Percentiles rank a stretch among this genome's conserved stretches.
These are phyloP conservation scores for Lanmaoa pseudosensibilis DNA, from an alignment of 768 basidiomycete species.

Conservation along the genomic window DNA sequence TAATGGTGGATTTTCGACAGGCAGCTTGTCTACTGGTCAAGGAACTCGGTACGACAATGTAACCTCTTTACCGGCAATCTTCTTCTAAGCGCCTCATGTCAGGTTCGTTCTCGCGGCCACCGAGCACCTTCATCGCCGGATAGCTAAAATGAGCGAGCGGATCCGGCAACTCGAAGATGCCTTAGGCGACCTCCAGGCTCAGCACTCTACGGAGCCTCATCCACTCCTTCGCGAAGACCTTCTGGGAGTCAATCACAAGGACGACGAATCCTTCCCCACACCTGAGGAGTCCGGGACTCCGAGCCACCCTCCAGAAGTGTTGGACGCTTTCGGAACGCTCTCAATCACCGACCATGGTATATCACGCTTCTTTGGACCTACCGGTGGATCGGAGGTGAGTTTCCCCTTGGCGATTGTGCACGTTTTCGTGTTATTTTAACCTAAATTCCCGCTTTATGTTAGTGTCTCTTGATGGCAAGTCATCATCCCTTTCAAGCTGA, in stretches of 20 bases:
- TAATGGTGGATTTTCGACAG: slow-evolving; percentile 32
- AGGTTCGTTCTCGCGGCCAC: slow-evolving; percentile 65
- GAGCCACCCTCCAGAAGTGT: slow-evolving; percentile 39
- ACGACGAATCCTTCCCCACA: slow-evolving; percentile 23
- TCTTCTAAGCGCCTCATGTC: slow-evolving; percentile 7
- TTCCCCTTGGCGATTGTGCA: slow-evolving; percentile 2
- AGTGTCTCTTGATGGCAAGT: slow-evolving; percentile 37
- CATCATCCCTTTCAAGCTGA: not conserved
- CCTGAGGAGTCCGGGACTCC: slow-evolving; percentile 26
- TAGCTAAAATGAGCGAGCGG: slow-evolving; percentile 51
- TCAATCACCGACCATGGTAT: slow-evolving; percentile 60
- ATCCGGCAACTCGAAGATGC: slow-evolving; percentile 65
- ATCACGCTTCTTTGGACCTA: slow-evolving; percentile 65
- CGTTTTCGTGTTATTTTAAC: slow-evolving; percentile 13
- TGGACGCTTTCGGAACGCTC: slow-evolving; percentile 61
- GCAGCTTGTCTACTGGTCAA: slow-evolving; percentile 77
- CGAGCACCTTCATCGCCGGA: slow-evolving; percentile 61
- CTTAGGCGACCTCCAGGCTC: slow-evolving; percentile 48
- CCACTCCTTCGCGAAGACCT: slow-evolving; percentile 60
- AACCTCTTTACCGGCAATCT: slow-evolving; percentile 1
- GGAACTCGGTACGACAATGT: slow-evolving; percentile 56
- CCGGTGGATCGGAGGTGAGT: slow-evolving; percentile 67
- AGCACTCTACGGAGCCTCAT: slow-evolving; percentile 53
- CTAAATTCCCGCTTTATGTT: slow-evolving; percentile 6
- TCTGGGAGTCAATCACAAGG: slow-evolving; percentile 34